phyloP scores from a whole-genome alignment of 768 basidiomycete genomes.

The Tylopilus vinaceipallidus region DNA sequence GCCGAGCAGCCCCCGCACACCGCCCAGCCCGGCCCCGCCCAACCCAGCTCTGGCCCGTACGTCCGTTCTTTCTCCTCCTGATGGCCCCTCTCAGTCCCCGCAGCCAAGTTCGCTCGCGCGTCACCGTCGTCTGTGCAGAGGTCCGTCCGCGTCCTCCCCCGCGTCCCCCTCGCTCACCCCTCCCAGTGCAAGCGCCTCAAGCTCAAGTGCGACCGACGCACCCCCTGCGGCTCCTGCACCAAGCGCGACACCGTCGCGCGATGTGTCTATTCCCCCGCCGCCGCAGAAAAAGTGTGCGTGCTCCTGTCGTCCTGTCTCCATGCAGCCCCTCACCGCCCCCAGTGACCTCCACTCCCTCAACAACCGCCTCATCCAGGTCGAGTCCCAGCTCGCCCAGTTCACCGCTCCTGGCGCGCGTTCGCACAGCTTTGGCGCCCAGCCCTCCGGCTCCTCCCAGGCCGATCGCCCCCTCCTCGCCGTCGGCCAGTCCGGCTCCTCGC shows the following conservation, averaged over 20 bases:
- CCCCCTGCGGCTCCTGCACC: conserved; percentile 73
- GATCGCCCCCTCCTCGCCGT: conserved; percentile 38
- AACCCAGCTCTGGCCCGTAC: conserved; percentile 37
- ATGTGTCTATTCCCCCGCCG: conserved; percentile 78
- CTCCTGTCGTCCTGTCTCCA: background rate
- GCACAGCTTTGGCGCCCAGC: conserved; percentile 18
- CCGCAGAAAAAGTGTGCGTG: conserved; percentile 80
- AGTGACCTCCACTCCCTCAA: conserved; percentile 83
- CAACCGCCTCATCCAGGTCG: conserved; percentile 73
- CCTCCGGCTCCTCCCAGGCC: conserved; percentile 5
- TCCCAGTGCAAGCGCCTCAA: conserved; percentile 83
- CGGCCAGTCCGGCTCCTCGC: conserved; percentile 41
- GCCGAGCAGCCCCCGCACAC: too few species aligned
- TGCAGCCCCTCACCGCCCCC: background rate
- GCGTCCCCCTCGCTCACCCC: background rate
- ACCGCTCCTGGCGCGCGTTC: conserved; percentile 31
- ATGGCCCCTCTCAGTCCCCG: conserved; percentile 1
- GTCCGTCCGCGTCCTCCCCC: conserved; percentile 34
- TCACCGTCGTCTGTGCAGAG: conserved; percentile 83
- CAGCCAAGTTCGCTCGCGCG: conserved; percentile 71
- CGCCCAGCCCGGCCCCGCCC: too few species aligned
- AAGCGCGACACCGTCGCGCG: conserved; percentile 74
- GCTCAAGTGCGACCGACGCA: conserved; percentile 78
- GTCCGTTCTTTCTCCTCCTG: conserved; percentile 13
- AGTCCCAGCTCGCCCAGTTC: conserved; percentile 54